Percentiles rank a stretch among this genome's conserved stretches.
Evolutionary conservation across 1,284 basidiomycete species (phyloP).

Genomic region (Heterobasidion irregulare): DNA sequence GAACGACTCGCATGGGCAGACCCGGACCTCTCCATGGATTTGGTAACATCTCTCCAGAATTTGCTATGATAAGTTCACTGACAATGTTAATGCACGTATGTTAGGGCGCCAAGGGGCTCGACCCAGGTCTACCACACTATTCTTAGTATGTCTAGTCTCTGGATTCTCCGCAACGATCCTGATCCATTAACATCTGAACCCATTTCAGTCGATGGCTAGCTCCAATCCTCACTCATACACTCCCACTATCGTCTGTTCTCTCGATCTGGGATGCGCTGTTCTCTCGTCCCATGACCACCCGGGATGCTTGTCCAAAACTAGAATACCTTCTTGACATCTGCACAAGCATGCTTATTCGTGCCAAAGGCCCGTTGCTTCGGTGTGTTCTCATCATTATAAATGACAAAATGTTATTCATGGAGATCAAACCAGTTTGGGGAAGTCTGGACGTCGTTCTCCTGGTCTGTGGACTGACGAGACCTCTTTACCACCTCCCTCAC

Average conservation of each 20-base stretch:
- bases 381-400: constrained; percentile 21
- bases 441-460: constrained; percentile 30
- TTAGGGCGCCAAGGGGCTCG: constrained; percentile 53
- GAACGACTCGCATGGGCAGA: constrained; percentile 61
- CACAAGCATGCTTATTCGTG: constrained; percentile 55
- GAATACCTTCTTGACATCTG: constrained; percentile 63
- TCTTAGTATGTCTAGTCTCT: constrained; percentile 53
- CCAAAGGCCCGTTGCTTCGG: constrained; percentile 46
- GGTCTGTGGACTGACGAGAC: constrained; percentile 51
- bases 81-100: constrained; percentile 3
- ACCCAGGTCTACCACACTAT: constrained; percentile 69
- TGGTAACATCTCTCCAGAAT: constrained; percentile 36
- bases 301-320: constrained; percentile 50
- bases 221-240: constrained; percentile 62
- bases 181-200: neutral
- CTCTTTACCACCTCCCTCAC: constrained; percentile 30
- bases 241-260: constrained; percentile 52
- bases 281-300: constrained; percentile 44
- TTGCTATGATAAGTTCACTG: neutral
- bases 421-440: constrained; percentile 39
- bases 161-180: neutral
- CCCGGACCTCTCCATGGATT: constrained; percentile 45
- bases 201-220: constrained; percentile 64
- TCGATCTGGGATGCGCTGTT: constrained; percentile 67
- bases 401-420: neutral